Evolutionary conservation across 1,139 yeast genomes (phyloP).

Genomic region (Taphrina flavorubra): DNA sequence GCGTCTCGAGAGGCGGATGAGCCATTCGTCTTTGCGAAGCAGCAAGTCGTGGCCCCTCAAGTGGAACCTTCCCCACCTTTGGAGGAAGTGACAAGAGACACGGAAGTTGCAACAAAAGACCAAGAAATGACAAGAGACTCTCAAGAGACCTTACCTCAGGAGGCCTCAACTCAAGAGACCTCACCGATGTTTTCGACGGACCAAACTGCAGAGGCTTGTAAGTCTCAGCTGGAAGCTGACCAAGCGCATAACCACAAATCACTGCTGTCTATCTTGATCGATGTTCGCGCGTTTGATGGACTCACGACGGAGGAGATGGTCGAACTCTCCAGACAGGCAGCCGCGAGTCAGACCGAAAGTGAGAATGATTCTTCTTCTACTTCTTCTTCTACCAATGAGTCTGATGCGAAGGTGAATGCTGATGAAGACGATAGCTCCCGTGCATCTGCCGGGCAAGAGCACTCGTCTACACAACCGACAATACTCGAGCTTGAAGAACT

Average conservation of each 20-base stretch:
- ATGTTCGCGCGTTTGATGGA: background rate
- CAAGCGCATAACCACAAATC: background rate
- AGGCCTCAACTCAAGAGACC: background rate
- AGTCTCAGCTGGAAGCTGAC: background rate
- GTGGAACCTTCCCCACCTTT: too few relatives aligned
- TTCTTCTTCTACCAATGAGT: background rate
- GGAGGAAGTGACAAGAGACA: background rate
- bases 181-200: background rate
- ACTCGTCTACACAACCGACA: background rate
- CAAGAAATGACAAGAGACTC: background rate
- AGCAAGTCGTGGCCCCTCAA: background rate
- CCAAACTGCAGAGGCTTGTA: too few relatives aligned
- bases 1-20: slow-evolving; percentile 7
- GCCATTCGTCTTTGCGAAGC: slow-evolving; percentile 6
- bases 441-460: too few relatives aligned
- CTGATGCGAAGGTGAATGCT: background rate
- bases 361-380: background rate
- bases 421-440: background rate
- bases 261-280: slow-evolving; percentile 3
- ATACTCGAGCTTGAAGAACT: slow-evolving; percentile 3
- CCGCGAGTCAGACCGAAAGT: background rate
- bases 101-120: background rate
- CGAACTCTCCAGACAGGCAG: slow-evolving; percentile 3
- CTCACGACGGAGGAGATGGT: slow-evolving; percentile 4
- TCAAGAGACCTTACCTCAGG: background rate